Evolutionary conservation across 768 basidiomycete species (phyloP).

Genomic region (Rhodotorula toruloides): DNA sequence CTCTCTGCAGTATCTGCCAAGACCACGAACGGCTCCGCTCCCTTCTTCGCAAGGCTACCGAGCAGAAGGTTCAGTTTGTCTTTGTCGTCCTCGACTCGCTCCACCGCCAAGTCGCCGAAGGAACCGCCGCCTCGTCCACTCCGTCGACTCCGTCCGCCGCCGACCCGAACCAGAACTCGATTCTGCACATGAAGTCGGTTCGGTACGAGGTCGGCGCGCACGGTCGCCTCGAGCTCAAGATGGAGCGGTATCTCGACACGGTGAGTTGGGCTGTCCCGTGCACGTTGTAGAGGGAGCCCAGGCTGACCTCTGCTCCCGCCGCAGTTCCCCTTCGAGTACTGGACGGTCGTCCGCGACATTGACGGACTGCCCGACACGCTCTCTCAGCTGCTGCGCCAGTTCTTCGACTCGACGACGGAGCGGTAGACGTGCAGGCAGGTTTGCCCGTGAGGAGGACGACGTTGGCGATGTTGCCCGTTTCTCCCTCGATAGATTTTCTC

Average conservation of each 20-base stretch:
- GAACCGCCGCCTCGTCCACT: too few species aligned
- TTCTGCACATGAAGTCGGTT: constrained; percentile 86
- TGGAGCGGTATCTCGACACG: constrained; percentile 54
- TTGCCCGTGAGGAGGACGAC: neutral
- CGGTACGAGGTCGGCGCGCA: constrained; percentile 66
- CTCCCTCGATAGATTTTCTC: too few species aligned
- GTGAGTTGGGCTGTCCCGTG: constrained; percentile 45
- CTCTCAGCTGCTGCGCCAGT: constrained; percentile 81
- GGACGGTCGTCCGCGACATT: constrained; percentile 82
- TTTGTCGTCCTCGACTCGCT: constrained; percentile 93
- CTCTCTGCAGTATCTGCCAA: constrained; percentile 63
- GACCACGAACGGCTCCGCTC: constrained; percentile 80
- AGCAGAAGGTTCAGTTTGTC: constrained; percentile 87
- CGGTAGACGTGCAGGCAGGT: too few species aligned
- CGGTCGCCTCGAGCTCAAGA: constrained; percentile 76
- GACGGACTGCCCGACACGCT: constrained; percentile 88
- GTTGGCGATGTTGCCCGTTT: neutral
- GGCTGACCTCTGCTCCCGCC: too few species aligned
- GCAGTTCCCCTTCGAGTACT: constrained; percentile 98
- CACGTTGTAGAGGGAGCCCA: constrained; percentile 62
- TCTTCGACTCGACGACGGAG: constrained; percentile 40
- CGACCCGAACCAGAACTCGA: constrained; percentile 59
- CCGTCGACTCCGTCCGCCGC: constrained; percentile 11
- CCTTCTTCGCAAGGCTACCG: constrained; percentile 74
- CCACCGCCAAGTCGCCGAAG: constrained; percentile 42